Conservation (phyloP, 148 eudicot species). For the Gaultheria prostrata region DNA sequence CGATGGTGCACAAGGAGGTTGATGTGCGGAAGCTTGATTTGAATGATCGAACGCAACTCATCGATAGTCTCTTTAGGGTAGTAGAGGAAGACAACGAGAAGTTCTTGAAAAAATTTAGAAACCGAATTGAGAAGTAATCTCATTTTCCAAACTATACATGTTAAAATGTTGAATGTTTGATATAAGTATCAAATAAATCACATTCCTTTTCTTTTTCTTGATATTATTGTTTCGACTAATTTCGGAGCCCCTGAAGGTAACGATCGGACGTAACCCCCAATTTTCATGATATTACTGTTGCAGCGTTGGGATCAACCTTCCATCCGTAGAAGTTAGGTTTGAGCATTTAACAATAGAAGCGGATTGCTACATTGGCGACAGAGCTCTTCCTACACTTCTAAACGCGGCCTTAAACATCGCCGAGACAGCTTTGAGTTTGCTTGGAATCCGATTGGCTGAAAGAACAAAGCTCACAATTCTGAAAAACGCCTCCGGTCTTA, state of each 20-base stretch:
- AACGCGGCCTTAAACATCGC: conserved; percentile 60
- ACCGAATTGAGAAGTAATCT: conserved; percentile 71
- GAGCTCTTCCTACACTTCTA: conserved; percentile 84
- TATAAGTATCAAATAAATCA: no score
- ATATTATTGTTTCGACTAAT: no score
- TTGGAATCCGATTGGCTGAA: conserved; percentile 60
- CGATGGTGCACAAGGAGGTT: conserved; percentile 55
- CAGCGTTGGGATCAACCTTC: conserved; percentile 88
- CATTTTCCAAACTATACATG: no score
- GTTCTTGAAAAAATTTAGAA: conserved; percentile 64
- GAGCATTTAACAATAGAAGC: conserved; percentile 73
- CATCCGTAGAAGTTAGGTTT: conserved; percentile 73
- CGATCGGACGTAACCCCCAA: no score
- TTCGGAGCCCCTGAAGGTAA: no score
- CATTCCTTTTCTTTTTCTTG: no score
- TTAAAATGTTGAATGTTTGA: no score
- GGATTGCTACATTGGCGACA: conserved; percentile 65
- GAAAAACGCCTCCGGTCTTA: conserved; percentile 68
- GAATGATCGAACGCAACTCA: conserved; percentile 55
- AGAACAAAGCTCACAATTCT: conserved; percentile 73
- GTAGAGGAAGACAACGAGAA: conserved; percentile 92
- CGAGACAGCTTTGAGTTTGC: conserved; percentile 44
- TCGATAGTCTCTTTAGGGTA: conserved; percentile 72
- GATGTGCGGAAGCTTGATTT: conserved; percentile 74
- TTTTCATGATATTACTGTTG: neutral